Base-by-base conservation (phyloP, 768 basidiomycete species). In the Pisolithus tinctorius region DNA sequence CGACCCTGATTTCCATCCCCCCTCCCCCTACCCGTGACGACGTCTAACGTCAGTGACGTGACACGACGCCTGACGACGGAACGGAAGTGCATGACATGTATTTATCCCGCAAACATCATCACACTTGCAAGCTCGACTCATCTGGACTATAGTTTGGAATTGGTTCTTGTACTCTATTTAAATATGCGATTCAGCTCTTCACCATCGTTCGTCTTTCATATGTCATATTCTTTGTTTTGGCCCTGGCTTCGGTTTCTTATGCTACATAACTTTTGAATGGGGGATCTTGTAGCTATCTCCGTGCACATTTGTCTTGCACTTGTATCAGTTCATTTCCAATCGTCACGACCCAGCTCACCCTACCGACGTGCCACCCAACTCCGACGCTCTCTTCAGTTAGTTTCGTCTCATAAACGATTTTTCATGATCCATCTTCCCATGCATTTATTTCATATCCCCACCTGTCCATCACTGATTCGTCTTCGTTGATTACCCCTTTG, bases 51-150 rank as follows among this genome's bases (percentile, higher is more conserved):
- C 43, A 27, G 43, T 45, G 25, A 42, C 41, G 25, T 26, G 41
- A 45, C 43, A 45, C 27, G 27, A 45, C 52, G 37, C 52, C 53
- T 54, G 54, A 66, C 60, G 60, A 66, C 54, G 30, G 53, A 44
- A 37, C 57, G 45, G 45, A 57, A 29, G 51, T 59, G 58, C 42
- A 54, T 48, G 54, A 34, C 49, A 50, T 54, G 55, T 66, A 63
- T 62, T 61, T 61, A 65, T 62, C 49, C 53, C 30, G 55, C 23
- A 45, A 59, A 55, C 55, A 51, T 38, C 5, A 57, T 56, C 57
- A 54, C 56, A 56, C 56, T 47, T 30, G 45, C 17, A 27, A 40
- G 25, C 16, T 16, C 41, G 46, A 30, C 20, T 20, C 47, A 39
- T 4, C 34, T 14, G 34, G 13, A 34, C 34, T 34, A 34, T 14